These are phyloP conservation scores for Xylariaceae sp. DNA, from an alignment of 2,329 filamentous ascomycete genomes.

Conservation along the genomic window DNA sequence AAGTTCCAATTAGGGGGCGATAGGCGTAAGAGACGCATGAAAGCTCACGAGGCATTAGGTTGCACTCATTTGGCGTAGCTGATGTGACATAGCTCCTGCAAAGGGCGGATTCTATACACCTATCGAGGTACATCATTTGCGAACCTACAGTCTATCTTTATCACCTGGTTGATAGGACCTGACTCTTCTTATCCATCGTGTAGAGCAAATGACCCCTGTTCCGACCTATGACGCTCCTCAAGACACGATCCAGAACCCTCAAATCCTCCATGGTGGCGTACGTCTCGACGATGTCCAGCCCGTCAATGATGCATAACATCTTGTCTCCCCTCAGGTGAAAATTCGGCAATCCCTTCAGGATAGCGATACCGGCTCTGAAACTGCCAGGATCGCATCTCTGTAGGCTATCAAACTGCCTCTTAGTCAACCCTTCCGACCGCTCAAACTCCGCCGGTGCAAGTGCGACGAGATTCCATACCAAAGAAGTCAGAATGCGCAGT, in stretches of 20 bases:
- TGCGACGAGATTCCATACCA: constrained; percentile 9
- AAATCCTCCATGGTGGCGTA: neutral
- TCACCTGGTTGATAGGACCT: no score
- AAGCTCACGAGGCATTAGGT: no score
- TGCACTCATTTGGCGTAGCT: no score
- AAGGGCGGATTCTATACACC: no score
- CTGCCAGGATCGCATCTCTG: constrained; percentile 4
- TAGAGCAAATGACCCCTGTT: constrained; percentile 9
- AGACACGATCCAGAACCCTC: neutral
- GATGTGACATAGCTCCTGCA: no score
- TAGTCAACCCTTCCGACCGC: constrained; percentile 1
- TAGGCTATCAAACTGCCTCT: constrained; percentile 6
- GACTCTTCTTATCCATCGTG: constrained; percentile 1
- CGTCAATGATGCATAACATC: constrained; percentile 11
- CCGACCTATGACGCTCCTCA: constrained; percentile 3
- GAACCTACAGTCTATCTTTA: no score
- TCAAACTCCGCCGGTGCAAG: constrained; percentile 9
- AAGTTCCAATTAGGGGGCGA: constrained; percentile 2
- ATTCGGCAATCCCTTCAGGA: constrained; percentile 8
- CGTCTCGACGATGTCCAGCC: constrained; percentile 4
- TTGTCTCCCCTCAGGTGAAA: neutral
- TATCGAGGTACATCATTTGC: no score
- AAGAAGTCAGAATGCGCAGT: constrained; percentile 10
- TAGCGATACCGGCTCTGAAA: constrained; percentile 7
- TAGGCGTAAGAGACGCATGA: no score